These are phyloP conservation scores for Lactarius trivialis DNA, from an alignment of 768 basidiomycete species.

Conservation along the genomic window DNA sequence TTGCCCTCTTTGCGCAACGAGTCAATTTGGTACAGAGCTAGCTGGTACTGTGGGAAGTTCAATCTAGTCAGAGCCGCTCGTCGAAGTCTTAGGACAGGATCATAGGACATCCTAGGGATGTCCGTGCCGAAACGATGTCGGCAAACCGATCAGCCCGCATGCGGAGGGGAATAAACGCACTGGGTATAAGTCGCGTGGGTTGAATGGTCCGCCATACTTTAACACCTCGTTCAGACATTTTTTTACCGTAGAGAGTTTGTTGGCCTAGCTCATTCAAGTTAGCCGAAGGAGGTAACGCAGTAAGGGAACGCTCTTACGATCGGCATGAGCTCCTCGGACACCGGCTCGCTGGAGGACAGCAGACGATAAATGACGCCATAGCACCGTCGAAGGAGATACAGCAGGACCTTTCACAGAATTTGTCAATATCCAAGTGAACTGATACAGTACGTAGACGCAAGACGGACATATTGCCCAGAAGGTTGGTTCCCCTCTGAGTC, in stretches of 20 bases:
- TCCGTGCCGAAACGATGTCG: background rate
- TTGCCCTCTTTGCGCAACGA: conserved; percentile 89
- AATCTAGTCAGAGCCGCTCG: conserved; percentile 7
- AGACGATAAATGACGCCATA: conserved; percentile 93
- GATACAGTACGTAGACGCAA: background rate
- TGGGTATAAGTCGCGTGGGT: conserved; percentile 87
- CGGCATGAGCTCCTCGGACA: conserved; percentile 97
- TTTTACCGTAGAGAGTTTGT: conserved; percentile 94
- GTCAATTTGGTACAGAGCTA: conserved; percentile 93
- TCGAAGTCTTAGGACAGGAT: background rate
- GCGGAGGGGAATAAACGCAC: conserved; percentile 40
- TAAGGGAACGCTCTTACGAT: conserved; percentile 47
- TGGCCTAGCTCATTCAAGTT: conserved; percentile 51
- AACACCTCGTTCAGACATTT: conserved; percentile 94
- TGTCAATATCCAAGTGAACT: conserved; percentile 6
- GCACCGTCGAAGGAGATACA: conserved; percentile 90
- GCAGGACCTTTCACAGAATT: conserved; percentile 57
- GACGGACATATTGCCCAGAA: conserved; percentile 86
- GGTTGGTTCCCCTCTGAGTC: conserved; percentile 90
- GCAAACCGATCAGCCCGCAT: background rate
- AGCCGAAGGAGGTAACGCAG: background rate
- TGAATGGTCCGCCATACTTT: conserved; percentile 92
- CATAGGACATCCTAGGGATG: conserved; percentile 5
- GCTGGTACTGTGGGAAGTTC: conserved; percentile 63
- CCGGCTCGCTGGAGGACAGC: conserved; percentile 91